Evolutionary conservation across 805 yeast species (phyloP).

Genomic region (Candida verbasci): DNA sequence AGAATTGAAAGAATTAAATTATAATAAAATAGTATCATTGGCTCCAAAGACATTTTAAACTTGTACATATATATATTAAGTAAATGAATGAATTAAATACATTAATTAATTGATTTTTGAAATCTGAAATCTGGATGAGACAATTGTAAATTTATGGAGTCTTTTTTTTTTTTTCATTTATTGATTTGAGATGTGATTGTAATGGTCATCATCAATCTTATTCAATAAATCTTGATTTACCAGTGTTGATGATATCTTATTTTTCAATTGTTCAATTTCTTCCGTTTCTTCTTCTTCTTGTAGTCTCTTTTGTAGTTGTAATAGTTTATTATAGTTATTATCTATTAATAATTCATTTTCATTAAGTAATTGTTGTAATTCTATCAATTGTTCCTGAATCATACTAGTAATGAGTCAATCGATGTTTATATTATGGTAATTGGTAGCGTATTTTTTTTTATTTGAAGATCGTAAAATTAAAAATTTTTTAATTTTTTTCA

Average conservation of each 20-base stretch:
- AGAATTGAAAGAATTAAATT: slow-evolving; percentile 79
- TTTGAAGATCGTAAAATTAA: neutral
- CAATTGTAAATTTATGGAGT: neutral
- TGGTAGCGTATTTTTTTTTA: too few relatives aligned
- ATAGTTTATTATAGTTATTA: slow-evolving; percentile 7
- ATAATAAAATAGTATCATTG: slow-evolving; percentile 79
- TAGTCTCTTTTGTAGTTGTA: neutral
- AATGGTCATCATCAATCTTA: too few relatives aligned
- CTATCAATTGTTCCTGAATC: slow-evolving; percentile 9
- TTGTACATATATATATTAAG: slow-evolving; percentile 1
- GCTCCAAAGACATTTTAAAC: slow-evolving; percentile 63
- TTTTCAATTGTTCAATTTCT: neutral
- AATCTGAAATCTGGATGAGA: neutral
- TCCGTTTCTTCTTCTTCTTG: neutral
- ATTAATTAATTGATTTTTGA: slow-evolving; percentile 1
- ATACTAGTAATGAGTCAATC: slow-evolving; percentile 5
- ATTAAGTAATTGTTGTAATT: slow-evolving; percentile 10
- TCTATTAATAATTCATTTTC: slow-evolving; percentile 10
- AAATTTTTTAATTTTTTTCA: slow-evolving; percentile 4
- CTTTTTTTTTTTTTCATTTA: too few relatives aligned
- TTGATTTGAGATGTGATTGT: too few relatives aligned
- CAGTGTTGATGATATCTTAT: neutral
- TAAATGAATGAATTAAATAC: slow-evolving; percentile 4
- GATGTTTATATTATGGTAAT: too few relatives aligned
- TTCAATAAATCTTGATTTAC: neutral